phyloP scores from a whole-genome alignment of 331 rosid genomes.

The Pyrus hybrid region DNA sequence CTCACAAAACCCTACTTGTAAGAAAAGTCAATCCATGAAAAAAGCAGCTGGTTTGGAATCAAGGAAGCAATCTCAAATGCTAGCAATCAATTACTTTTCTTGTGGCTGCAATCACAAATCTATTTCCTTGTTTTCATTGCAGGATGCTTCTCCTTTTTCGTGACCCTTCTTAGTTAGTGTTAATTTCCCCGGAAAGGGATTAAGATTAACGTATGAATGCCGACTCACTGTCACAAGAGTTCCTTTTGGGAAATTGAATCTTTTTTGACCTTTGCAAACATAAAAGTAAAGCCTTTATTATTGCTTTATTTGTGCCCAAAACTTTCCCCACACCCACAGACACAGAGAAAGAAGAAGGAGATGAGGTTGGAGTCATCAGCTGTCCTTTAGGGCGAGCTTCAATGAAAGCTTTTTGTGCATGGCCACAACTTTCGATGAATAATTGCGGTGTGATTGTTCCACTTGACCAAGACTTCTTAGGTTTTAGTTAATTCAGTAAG shows the following conservation, averaged over 20 bases:
- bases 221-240: slow-evolving; percentile 23
- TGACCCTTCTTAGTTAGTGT: background rate
- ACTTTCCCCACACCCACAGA: background rate
- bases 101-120: background rate
- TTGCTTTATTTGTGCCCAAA: slow-evolving; percentile 21
- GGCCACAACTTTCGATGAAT: slow-evolving; percentile 42
- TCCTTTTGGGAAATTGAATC: slow-evolving; percentile 58
- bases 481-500: background rate
- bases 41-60: background rate
- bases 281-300: slow-evolving; percentile 24
- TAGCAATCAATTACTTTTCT: too few species aligned
- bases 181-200: slow-evolving; percentile 14
- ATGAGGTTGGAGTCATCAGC: slow-evolving; percentile 1
- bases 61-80: too few species aligned
- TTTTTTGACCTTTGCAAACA: slow-evolving; percentile 44
- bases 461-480: slow-evolving; percentile 21
- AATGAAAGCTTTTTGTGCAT: slow-evolving; percentile 26
- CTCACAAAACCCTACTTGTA: background rate
- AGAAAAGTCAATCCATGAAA: background rate
- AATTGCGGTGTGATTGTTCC: slow-evolving; percentile 24
- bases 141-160: background rate
- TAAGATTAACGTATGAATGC: slow-evolving; percentile 8
- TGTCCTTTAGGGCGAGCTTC: slow-evolving; percentile 24
- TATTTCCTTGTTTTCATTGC: background rate
- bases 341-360: background rate